Evolutionary conservation across 352 stramenopile genomes (phyloP), one percentile per base, ranked within the genome.

Genomic region (Pilasporangium apinafurcum): DNA sequence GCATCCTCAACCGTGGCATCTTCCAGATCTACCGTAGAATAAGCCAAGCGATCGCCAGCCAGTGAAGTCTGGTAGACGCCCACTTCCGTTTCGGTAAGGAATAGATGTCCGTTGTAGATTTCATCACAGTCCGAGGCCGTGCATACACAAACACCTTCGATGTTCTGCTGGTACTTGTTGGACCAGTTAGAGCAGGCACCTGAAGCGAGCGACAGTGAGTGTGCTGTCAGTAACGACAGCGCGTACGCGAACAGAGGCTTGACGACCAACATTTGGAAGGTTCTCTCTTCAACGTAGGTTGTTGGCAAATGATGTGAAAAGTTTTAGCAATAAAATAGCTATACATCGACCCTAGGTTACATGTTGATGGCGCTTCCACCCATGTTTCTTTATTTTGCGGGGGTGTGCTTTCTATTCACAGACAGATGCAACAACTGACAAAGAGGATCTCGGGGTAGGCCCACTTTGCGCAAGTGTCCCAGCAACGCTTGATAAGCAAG

Each of bases 111-210:
- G 53, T 68, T 81, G 20, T 61, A 71, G 42, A 82, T 47, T 12
- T 62, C 63, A 49, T 86, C 70, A 27, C 74, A 86, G 16, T 68
- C 46, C 18, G 58, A 41, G 36, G 62, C 62, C 1, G 67, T 71
- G 61, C 67, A 80, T 18, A 80, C 61, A 34, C 67, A 80, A 25
- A 80, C 64, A 37, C 67, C 67, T 5, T 74, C 58, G 18, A 80
- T 59, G 35, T 77, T 40, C 30, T 56, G 48, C 51, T 77, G 65
- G 55, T 42, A 80, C 31, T 58, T 61, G 17, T 53, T 35, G 34
- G 67, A 80, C 48, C 61, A 80, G 37, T 24, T 57, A 20, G 27
- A 39, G 51, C 51, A 60, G 9, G 35, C 34, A 33, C 35, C 44
- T 16, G 48, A 43, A 5, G 45, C 17, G 21, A 34, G 1, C 28